Evolutionary conservation across 1,284 basidiomycete genomes (phyloP), one percentile per base, ranked within the genome.

Genomic region (Microbotryomycetes sp.): DNA sequence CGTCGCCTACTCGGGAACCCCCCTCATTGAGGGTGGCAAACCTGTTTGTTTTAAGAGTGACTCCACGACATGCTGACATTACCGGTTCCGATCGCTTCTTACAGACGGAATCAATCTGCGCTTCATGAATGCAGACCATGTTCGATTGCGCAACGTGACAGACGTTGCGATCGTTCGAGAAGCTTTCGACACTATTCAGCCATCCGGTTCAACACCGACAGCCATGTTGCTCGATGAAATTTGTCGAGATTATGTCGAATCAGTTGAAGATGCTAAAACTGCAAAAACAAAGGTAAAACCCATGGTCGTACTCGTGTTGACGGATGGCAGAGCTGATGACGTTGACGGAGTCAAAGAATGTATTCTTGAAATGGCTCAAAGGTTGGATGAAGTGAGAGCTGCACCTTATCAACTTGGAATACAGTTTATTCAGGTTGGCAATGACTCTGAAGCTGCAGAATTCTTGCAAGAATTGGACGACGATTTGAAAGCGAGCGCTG

Each of bases 391-490:
- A 19, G 23, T 59, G 16, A 49, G 66, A 14, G 55, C 59, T 15
- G 63, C 68, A 49, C 68, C 68, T 9, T 65, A 49, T 52, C 68
- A 69, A 47, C 56, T 69, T n/a, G 68, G 68, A 15, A 46, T 69
- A 1, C 60, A 60, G 58, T 64, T 68, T 53, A 28, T 69, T 7
- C 68, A 69, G 50, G 48, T 69, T 23, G 68, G 66, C 6, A 9
- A 51, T n/a, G 66, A 69, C 47, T 47, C 60, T 22, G 66, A 68
- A 23, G 68, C 68, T 3, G 31, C 53, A 2, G 63, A 30, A 9
- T 69, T 69, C 42, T 25, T 69, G n/a, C 56, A 47, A n/a, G 58
- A 68, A 32, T 52, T 69, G 19, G 68, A 69, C 59, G 68, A 69
- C 46, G 62, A 69, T 46, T 52, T 69, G 15, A 69, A 66, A 50